Evolutionary conservation across 805 yeast genomes (phyloP), one percentile per base, ranked within the genome.

Genomic region (Alloascoidea africana): DNA sequence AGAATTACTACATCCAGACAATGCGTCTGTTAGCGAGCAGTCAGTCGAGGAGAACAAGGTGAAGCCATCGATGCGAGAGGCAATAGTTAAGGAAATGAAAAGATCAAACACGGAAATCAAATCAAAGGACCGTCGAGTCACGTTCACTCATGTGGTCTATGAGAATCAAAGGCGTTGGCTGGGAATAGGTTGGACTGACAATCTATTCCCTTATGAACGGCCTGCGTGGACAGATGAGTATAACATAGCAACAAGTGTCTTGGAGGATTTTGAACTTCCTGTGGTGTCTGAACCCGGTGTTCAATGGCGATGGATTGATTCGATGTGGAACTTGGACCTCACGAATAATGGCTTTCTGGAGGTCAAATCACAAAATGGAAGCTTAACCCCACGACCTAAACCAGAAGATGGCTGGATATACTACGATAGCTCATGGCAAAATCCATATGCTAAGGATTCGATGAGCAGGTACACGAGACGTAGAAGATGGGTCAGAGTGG

Each of bases 171-270:
- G 98, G 52, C 76, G 93, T 49, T 89, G 98, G 98, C 65, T 89
- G 32, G 97, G 96, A 11, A 83, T 89, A 48, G 98, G 98, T 8
- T 89, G 98, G 98, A 89, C 97, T 0, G 66, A 93, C 13, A 86
- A 86, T 51, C 65, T 91, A 53, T 66, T 91, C 43, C 78, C 93
- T 36, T 89, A 89, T 53, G 98, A 89, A 59, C 70, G 98, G 52
- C 77, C 94, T 0, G 79, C 97, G 3, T 89, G 97, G 96, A 87
- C 97, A 0, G 98, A 89, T 54, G 96, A 87, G 55, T 87, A 86
- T 51, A 63, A 86, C 44, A 89, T 87, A 55, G 95, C 86, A 53
- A 70, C 84, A 1, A 73, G 80, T 4, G 65, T 86, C 5, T 77
- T 87, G 14, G 91, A 80, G 4, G 59, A 66, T 14, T 89, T 89